These are phyloP conservation scores for Ashbya aceris DNA, from an alignment of 1,139 yeast species.

Conservation along the genomic window DNA sequence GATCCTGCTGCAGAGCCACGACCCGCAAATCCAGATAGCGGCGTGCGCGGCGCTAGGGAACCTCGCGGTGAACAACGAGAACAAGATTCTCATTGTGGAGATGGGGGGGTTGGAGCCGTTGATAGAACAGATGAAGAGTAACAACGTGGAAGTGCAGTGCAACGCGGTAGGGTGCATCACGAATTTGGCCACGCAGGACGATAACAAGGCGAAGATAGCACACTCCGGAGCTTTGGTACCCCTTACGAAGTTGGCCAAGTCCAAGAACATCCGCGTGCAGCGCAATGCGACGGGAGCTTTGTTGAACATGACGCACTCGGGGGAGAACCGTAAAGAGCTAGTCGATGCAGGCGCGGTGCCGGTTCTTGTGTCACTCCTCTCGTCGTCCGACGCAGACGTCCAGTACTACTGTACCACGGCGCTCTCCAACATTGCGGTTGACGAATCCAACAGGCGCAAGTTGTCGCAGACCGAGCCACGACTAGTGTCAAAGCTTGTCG, in stretches of 20 bases:
- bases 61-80: slow-evolving; percentile 91
- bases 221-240: slow-evolving; percentile 95
- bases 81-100: slow-evolving; percentile 85
- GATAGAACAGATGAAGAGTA: slow-evolving; percentile 94
- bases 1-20: slow-evolving; percentile 75
- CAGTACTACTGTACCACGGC: slow-evolving; percentile 99
- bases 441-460: slow-evolving; percentile 79
- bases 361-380: slow-evolving; percentile 78
- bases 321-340: slow-evolving; percentile 90
- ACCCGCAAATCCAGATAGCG: slow-evolving; percentile 93
- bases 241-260: slow-evolving; percentile 83
- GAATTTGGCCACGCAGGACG: slow-evolving; percentile 96
- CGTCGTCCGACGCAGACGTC: slow-evolving; percentile 88
- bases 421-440: slow-evolving; percentile 92
- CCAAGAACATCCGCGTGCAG: slow-evolving; percentile 91
- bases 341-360: slow-evolving; percentile 99
- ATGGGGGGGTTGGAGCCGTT: slow-evolving; percentile 97
- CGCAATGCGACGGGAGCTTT: slow-evolving; percentile 98
- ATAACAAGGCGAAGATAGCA: slow-evolving; percentile 90
- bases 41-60: slow-evolving; percentile 98
- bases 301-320: slow-evolving; percentile 95
- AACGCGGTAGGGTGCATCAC: slow-evolving; percentile 99
- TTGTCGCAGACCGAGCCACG: slow-evolving; percentile 92
- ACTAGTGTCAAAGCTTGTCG: slow-evolving; percentile 77
- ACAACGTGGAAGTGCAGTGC: slow-evolving; percentile 96